A percentile compares a stretch with the other conserved stretches of the same genome.
phyloP scores from a whole-genome alignment of 345 rosid species.

The Gynandropsis gynandra region DNA sequence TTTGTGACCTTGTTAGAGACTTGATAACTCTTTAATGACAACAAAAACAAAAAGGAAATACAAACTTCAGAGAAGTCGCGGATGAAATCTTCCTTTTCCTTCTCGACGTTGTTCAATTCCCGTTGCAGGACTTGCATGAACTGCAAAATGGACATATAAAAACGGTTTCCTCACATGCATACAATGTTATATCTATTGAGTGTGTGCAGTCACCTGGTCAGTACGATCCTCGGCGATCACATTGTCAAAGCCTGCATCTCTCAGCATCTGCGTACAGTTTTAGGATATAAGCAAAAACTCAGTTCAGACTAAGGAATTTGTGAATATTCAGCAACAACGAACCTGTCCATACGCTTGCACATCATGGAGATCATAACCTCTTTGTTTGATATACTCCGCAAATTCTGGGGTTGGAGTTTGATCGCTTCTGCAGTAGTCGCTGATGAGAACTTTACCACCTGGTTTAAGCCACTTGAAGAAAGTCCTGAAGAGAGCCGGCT shows the following conservation, averaged over 20 bases:
- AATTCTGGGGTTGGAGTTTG: constrained; percentile 74
- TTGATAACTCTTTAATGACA: background rate
- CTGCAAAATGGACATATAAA: constrained; percentile 30
- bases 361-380: constrained; percentile 97
- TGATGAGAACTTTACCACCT: constrained; percentile 89
- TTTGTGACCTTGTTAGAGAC: background rate
- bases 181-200: too few species aligned
- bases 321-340: constrained; percentile 3
- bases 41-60: background rate
- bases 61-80: constrained; percentile 69
- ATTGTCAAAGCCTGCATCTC: constrained; percentile 68
- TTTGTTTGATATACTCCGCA: constrained; percentile 61
- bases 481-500: constrained; percentile 76
- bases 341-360: constrained; percentile 84
- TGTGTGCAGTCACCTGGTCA: constrained; percentile 49
- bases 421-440: constrained; percentile 74
- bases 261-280: constrained; percentile 51
- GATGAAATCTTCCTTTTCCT: constrained; percentile 65
- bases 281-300: background rate
- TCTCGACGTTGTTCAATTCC: constrained; percentile 57
- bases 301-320: background rate
- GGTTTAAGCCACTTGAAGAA: constrained; percentile 96
- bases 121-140: constrained; percentile 61
- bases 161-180: background rate
- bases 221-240: constrained; percentile 85